These are phyloP conservation scores for Malassezia japonica DNA, from an alignment of 1,284 basidiomycete genomes.

Conservation along the genomic window DNA sequence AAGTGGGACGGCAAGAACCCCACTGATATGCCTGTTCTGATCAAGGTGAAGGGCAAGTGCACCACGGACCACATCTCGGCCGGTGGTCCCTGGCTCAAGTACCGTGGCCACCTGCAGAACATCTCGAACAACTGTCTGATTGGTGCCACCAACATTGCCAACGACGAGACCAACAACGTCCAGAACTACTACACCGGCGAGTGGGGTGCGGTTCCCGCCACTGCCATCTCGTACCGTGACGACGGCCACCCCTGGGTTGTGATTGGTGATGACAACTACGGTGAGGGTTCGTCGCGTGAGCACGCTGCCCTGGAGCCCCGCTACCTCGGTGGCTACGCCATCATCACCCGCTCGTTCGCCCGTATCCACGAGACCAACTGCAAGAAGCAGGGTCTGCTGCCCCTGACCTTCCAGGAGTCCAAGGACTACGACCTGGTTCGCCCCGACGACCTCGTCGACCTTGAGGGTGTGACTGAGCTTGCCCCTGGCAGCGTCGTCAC, in stretches of 20 bases:
- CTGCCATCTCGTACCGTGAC: conserved; percentile 79
- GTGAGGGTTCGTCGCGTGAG: conserved; percentile 94
- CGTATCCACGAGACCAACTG: conserved; percentile 97
- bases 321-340: conserved; percentile 86
- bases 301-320: conserved; percentile 96
- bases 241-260: conserved; percentile 88
- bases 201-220: conserved; percentile 73
- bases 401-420: conserved; percentile 41
- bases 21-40: conserved; percentile 77
- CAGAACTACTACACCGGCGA: conserved; percentile 80
- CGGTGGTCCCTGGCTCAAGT: conserved; percentile 98
- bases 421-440: conserved; percentile 46
- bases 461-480: conserved; percentile 38
- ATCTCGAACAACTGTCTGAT: conserved; percentile 98
- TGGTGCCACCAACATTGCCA: conserved; percentile 85
- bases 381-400: conserved; percentile 54
- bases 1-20: conserved; percentile 90
- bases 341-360: conserved; percentile 93
- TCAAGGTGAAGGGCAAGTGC: conserved; percentile 99
- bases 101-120: conserved; percentile 96
- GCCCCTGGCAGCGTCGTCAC: conserved; percentile 40
- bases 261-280: conserved; percentile 72
- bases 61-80: conserved; percentile 66
- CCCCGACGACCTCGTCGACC: conserved; percentile 38
- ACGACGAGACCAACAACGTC: conserved; percentile 89